Conservation (phyloP, 371 early-diverging fungal genomes). For the Lichtheimia corymbifera region DNA sequence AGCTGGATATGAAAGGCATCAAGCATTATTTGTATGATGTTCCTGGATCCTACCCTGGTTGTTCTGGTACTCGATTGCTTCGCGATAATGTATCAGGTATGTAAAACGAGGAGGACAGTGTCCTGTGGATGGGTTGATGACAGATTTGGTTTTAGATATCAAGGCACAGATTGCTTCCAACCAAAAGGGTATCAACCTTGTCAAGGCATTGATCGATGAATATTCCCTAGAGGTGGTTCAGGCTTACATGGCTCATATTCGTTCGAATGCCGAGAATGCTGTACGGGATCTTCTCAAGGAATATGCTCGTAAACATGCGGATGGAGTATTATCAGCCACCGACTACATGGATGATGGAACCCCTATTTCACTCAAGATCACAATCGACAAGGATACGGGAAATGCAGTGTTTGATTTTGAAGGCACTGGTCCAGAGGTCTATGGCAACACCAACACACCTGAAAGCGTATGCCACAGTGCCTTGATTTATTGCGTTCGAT, state of each 20-base stretch:
- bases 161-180: conserved; percentile 97
- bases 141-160: conserved; percentile 56
- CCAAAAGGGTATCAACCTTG: conserved; percentile 87
- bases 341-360: conserved; percentile 97
- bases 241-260: conserved; percentile 89
- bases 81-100: conserved; percentile 81
- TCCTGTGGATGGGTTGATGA: not conserved
- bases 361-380: conserved; percentile 74
- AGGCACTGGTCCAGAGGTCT: conserved; percentile 88
- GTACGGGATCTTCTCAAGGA: conserved; percentile 76
- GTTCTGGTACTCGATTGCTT: conserved; percentile 85
- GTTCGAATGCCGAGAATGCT: conserved; percentile 85
- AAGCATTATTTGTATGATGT: conserved; percentile 71
- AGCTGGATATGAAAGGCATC: conserved; percentile 80
- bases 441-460: conserved; percentile 72
- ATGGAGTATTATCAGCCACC: conserved; percentile 57
- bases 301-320: conserved; percentile 46
- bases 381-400: conserved; percentile 72
- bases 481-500: conserved; percentile 92
- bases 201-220: conserved; percentile 80
- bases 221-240: conserved; percentile 88
- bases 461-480: conserved; percentile 78
- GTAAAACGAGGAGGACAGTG: not conserved
- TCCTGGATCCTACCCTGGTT: conserved; percentile 85
- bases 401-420: conserved; percentile 90